phyloP scores from a whole-genome alignment of 805 yeast genomes.

The Saturnispora quitensis region DNA sequence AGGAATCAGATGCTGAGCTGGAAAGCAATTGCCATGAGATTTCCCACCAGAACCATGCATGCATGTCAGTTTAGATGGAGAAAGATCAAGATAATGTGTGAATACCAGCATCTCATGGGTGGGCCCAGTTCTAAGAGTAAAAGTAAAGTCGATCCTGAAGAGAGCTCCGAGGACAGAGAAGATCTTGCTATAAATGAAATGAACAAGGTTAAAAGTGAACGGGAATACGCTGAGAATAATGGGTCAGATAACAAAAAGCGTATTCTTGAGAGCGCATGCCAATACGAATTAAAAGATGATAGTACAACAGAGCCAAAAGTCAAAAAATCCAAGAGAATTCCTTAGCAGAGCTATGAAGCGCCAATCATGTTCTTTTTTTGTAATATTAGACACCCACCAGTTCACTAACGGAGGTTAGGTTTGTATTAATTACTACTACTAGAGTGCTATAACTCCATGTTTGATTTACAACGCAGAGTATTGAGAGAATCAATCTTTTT shows the following conservation, averaged over 20 bases:
- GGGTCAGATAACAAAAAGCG: too few relatives aligned
- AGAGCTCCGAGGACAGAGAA: background rate
- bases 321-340: too few relatives aligned
- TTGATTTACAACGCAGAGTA: background rate
- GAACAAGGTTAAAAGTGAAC: background rate
- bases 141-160: background rate
- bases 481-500: too few relatives aligned
- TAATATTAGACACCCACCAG: background rate
- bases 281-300: background rate
- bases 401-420: background rate
- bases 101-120: background rate
- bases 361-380: background rate
- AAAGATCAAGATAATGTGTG: constrained; percentile 2
- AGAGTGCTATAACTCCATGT: background rate
- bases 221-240: background rate
- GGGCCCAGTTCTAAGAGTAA: background rate
- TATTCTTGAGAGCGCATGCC: background rate
- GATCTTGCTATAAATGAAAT: background rate
- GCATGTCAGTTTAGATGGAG: constrained; percentile 17
- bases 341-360: background rate
- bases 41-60: constrained; percentile 12
- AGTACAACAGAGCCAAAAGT: background rate
- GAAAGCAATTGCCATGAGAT: constrained; percentile 12
- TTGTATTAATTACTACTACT: background rate
- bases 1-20: constrained; percentile 8